Evolutionary conservation across 2,329 filamentous ascomycete genomes (phyloP), one percentile per base, ranked within the genome.

Genomic region (Cadophora luteo-olivacea): DNA sequence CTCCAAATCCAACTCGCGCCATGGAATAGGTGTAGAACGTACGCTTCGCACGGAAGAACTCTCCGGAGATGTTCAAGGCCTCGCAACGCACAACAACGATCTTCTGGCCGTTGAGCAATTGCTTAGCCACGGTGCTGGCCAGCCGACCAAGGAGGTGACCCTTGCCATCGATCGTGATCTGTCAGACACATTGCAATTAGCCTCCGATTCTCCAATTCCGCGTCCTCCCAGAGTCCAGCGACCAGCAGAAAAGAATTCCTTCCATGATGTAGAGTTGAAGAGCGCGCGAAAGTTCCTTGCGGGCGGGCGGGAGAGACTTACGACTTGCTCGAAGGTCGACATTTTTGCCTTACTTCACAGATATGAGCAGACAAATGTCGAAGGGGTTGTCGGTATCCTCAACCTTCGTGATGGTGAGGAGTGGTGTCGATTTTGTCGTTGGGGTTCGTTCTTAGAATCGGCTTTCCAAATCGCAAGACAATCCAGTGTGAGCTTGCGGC

Each of bases 31-130:
- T 73, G 68, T 66, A 70, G 32, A 81, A 97, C 95, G 85, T 97
- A 99, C 96, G 92, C 92, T 99, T 99, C 79, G 95, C 91, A 85
- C 96, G 94, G 92, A 99, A 99, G 93, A 99, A 99, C 89, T 98
- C 96, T 87, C 96, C 96, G 78, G 96, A 99, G 90, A 99, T 99
- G 91, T 99, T 99, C 84, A 99, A 91, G 80, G 93, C 94, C 88
- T 99, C 96, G 86, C 92, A 97, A 89, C 96, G 93, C 83, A 99
- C 96, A 79, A 99, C 88, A 81, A 98, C 95, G 83, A 99, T 97
- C 92, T 98, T 98, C 89, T 98, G 95, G 83, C 95, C 95, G 85
- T 91, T 97, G 80, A 98, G 92, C 81, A 98, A 91, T 89, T 98
- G 95, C 92, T 98, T 98, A 84, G 95, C 95, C 81, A 98, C 94